Evolutionary conservation across 1,284 basidiomycete genomes (phyloP).

Genomic region (Phlebopus sp.): DNA sequence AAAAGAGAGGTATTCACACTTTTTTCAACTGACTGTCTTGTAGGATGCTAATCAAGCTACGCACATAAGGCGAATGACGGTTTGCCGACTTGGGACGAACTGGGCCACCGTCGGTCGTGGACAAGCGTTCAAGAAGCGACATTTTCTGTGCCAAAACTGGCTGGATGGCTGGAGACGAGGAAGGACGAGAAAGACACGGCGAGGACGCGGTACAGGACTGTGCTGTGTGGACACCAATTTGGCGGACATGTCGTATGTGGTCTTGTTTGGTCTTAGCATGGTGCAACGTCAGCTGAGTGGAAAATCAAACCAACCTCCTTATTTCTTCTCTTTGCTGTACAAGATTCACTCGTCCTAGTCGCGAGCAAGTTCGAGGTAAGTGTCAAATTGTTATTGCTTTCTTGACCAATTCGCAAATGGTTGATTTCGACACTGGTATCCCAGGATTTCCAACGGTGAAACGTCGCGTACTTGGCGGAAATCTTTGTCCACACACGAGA

Average conservation of each 20-base stretch:
- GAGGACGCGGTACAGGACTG: neutral
- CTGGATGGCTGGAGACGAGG: slow-evolving; percentile 6
- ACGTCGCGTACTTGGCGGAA: neutral
- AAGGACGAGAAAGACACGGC: neutral
- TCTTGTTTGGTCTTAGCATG: slow-evolving; percentile 29
- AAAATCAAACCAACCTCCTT: slow-evolving; percentile 12
- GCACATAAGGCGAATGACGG: slow-evolving; percentile 66
- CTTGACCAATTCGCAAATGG: neutral
- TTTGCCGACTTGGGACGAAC: slow-evolving; percentile 52
- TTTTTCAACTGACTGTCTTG: slow-evolving; percentile 23
- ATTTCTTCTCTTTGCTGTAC: neutral
- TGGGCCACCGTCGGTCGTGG: slow-evolving; percentile 47
- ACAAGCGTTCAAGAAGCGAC: slow-evolving; percentile 68
- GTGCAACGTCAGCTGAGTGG: neutral
- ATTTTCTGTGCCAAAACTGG: slow-evolving; percentile 15
- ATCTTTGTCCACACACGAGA: neutral
- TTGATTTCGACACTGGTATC: neutral
- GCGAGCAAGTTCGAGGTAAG: neutral
- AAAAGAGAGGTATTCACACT: slow-evolving; percentile 5
- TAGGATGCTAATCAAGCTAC: slow-evolving; percentile 39
- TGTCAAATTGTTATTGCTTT: neutral
- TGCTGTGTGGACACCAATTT: neutral
- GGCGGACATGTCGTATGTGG: slow-evolving; percentile 16
- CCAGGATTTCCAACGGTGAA: neutral
- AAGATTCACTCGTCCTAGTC: neutral